A percentile compares a stretch with the other conserved stretches of the same genome.
These are phyloP conservation scores for Craterostigma plantagineum DNA, from an alignment of 257 asterid species.

Conservation along the genomic window DNA sequence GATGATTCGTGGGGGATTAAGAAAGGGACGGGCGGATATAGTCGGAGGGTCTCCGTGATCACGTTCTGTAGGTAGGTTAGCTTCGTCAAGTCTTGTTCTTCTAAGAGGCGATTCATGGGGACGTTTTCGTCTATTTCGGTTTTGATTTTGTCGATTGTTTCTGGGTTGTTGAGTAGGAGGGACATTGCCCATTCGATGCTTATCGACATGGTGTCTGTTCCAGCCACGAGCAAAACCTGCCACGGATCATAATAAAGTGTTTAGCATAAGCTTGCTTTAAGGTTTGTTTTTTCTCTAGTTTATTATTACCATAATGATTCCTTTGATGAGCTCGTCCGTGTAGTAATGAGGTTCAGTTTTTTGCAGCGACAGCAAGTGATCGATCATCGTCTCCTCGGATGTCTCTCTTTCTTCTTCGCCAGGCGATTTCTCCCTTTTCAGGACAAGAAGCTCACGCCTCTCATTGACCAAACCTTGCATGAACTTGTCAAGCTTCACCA, in stretches of 20 bases:
- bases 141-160: conserved; percentile 8
- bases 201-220: conserved; percentile 12
- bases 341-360: conserved; percentile 13
- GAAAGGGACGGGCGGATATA: conserved; percentile 14
- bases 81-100: conserved; percentile 15
- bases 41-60: conserved; percentile 13
- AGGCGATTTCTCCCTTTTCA: too few relatives aligned
- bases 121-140: conserved; percentile 12
- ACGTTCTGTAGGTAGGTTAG: conserved; percentile 10
- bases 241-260: neutral
- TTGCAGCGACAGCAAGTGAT: conserved; percentile 12
- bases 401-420: too few relatives aligned
- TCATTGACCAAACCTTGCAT: neutral
- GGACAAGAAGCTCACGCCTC: neutral
- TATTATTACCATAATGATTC: neutral
- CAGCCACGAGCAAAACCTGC: conserved; percentile 15
- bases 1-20: conserved; percentile 14
- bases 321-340: conserved; percentile 1
- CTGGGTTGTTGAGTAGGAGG: conserved; percentile 15
- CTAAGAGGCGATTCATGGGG: conserved; percentile 7
- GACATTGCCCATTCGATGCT: conserved; percentile 25
- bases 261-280: neutral
- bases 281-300: neutral
- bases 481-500: neutral
- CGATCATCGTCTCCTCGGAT: conserved; percentile 9